Conservation (phyloP, 768 basidiomycete genomes). For the Lactarius psammicola region DNA sequence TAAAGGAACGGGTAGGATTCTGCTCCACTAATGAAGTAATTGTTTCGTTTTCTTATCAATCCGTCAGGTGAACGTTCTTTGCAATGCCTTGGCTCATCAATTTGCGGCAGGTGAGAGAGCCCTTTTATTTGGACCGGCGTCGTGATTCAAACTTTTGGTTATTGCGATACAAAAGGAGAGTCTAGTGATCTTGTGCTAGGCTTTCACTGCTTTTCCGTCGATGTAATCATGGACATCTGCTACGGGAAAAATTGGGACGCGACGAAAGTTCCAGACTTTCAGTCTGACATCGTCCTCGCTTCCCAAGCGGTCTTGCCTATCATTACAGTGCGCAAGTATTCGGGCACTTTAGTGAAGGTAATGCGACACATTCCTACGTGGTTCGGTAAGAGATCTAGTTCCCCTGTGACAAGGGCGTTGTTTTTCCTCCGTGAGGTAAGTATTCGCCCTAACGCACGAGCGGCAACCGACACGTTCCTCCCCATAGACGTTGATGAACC, state of each 20-base stretch:
- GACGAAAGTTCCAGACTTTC: background rate
- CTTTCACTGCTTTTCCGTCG: background rate
- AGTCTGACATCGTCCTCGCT: background rate
- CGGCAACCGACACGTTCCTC: background rate
- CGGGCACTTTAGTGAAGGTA: background rate
- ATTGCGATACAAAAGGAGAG: background rate
- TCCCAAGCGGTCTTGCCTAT: background rate
- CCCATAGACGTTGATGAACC: background rate
- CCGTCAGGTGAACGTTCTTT: background rate
- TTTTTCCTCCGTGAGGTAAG: background rate
- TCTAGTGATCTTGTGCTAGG: conserved; percentile 1
- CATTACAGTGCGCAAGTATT: background rate
- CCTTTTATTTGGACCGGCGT: too few relatives aligned
- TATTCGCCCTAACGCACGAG: too few relatives aligned
- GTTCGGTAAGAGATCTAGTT: background rate
- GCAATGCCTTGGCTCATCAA: background rate
- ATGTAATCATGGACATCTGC: too few relatives aligned
- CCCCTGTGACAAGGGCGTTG: background rate
- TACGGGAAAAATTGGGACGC: background rate
- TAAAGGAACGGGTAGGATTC: background rate
- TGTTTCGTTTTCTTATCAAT: too few relatives aligned
- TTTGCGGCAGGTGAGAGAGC: background rate
- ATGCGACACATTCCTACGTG: background rate
- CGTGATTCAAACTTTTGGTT: background rate
- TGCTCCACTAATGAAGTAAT: background rate